Base-by-base conservation (phyloP, 371 early-diverging fungal species). In the Rhizopus delemar region DNA sequence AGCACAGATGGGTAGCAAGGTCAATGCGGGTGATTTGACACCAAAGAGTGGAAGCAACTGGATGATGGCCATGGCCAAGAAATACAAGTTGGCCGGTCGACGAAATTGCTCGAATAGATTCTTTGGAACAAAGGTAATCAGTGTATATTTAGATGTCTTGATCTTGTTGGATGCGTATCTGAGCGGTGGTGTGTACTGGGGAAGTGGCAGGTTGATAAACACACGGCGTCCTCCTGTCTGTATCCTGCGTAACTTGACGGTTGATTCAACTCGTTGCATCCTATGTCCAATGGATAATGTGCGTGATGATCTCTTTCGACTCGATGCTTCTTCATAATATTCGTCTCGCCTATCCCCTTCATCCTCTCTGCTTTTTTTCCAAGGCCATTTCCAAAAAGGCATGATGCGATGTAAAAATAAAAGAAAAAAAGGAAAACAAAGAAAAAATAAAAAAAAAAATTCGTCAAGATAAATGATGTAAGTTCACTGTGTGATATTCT, bases 21-120 rank as follows among this genome's bases (percentile, higher is more conserved):
- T 92, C 49, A 99, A 72, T 45, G 83, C 76, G 54, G 74, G 88
- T 29, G 74, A 83, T 36, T 88, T 90, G 53, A 89, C 84, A 16
- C 83, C 84, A 73, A 96, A 95, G 41, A 83, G 71, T 15, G 92
- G 91, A 34, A 93, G 79, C 39, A 89, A 63, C 69, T 98, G 96
- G 41, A 99, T 78, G 45, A 97, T 89, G 39, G 97, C 94, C 78
- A 98, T 84, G 56, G 87, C 81, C 52, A 97, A 76, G 72, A 99
- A 99, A 80, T 97, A 99, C 58, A 99, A 76, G 76, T 99, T 99
- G 72, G 96, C 96, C 34, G 93, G 87, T 33, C 92, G 84, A 3
- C 93, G 88, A 65, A 99, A 95, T 79, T 99, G 99, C 61, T 94
- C 95, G 73, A 93, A 95, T 36, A 99, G 62, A 73, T 99, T 98